Base-by-base conservation (phyloP, 768 basidiomycete species). In the Dentipellis fragilis region DNA sequence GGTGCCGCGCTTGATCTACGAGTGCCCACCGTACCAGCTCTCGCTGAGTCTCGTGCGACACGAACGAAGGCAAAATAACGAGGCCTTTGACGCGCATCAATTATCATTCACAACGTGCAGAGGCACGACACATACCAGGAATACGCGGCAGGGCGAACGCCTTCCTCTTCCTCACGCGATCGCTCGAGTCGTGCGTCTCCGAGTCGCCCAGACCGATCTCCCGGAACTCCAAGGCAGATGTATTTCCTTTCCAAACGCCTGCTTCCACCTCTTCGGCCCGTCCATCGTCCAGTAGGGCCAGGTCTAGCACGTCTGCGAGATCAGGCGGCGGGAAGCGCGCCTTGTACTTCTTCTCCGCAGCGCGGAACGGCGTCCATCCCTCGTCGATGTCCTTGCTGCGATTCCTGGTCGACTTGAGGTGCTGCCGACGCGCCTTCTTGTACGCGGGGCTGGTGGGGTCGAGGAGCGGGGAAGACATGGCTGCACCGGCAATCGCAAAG, bases 311-410 rank as follows among this genome's bases (percentile, higher is more conserved):
- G 42, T 69, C 67, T 22, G 76, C 77, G 8, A 92, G 75, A 70
- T 89, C 83, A 2, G 84, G 88, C 0, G 85, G 88, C 4, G 88
- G 88, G 64, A 87, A 90, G 34, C 79, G 76, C 0, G 85, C 75
- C 68, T 91, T 93, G 76, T 79, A 93, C 45, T 73, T 78, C 69
- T 93, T 93, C 69, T 93, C 90, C 22, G 82, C 82, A 0, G 77
- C 77, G 64, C 90, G 75, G 66, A 92, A 92, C 0, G 85, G 77
- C 0, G 89, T 81, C 86, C 86, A 89, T 47, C 76, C 75, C 10
- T 67, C 59, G n/a, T 80, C 77, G 7, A 72, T 57, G 23, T 74
- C 69, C 0, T 63, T 63, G 11, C 67, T 68, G 64, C 81, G 76
- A 62, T 80, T 78, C 59, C 70, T 80, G 9, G 82, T 84, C 0